These are phyloP conservation scores for Pestalotiopsis sp. DNA, from an alignment of 2,329 filamentous ascomycete genomes.

Conservation along the genomic window DNA sequence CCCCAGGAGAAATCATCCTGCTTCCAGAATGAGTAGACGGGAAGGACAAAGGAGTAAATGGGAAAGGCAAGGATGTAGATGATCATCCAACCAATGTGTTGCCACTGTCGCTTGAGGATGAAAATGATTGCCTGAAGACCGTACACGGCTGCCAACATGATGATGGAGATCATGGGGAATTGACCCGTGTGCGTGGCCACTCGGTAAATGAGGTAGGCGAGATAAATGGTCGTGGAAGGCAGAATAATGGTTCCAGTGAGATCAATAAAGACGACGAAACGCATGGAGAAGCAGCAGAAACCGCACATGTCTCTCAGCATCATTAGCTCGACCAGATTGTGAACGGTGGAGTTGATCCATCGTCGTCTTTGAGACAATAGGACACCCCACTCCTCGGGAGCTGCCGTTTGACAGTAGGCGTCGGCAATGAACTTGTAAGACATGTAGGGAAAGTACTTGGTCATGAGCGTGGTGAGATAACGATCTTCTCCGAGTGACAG, in stretches of 20 bases:
- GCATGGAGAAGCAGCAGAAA: slow-evolving; percentile 99
- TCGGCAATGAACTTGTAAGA: slow-evolving; percentile 95
- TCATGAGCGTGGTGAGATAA: slow-evolving; percentile 94
- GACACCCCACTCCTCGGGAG: slow-evolving; percentile 92
- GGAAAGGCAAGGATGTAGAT: slow-evolving; percentile 97
- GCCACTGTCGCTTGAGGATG: slow-evolving; percentile 96
- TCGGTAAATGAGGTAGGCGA: slow-evolving; percentile 84
- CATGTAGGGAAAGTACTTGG: slow-evolving; percentile 94
- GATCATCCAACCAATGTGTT: slow-evolving; percentile 99
- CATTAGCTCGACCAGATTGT: slow-evolving; percentile 91
- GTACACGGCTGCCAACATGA: slow-evolving; percentile 89
- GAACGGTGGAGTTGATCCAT: slow-evolving; percentile 99
- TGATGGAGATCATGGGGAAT: slow-evolving; percentile 84
- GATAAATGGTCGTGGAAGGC: slow-evolving; percentile 83
- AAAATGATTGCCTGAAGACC: slow-evolving; percentile 96
- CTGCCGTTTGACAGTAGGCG: slow-evolving; percentile 90
- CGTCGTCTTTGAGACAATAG: slow-evolving; percentile 95
- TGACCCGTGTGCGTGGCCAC: slow-evolving; percentile 70
- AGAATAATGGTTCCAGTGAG: slow-evolving; percentile 90
- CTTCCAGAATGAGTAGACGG: slow-evolving; percentile 99
- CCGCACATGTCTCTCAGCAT: slow-evolving; percentile 92
- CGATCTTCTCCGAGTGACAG: slow-evolving; percentile 81
- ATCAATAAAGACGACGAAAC: slow-evolving; percentile 94
- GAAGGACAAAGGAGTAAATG: slow-evolving; percentile 87
- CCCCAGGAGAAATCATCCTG: slow-evolving; percentile 99